Conservation (phyloP, 352 stramenopile species). For the Pythium monospermum region DNA sequence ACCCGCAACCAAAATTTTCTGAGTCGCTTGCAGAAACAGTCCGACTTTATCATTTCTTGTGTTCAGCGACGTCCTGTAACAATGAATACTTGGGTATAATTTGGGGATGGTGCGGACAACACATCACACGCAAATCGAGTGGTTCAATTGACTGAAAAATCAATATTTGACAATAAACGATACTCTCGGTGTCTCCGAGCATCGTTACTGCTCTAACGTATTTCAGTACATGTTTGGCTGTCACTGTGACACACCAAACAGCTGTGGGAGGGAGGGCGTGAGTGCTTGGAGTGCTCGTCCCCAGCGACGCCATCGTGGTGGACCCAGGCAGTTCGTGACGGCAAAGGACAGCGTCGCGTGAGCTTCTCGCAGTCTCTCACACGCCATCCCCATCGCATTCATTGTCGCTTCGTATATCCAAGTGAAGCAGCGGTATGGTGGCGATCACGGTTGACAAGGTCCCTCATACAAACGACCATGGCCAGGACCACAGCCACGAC, state of each 20-base stretch:
- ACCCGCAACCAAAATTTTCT: no score
- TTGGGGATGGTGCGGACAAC: no score
- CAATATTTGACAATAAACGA: background rate
- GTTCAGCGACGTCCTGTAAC: no score
- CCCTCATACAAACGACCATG: conserved; percentile 2
- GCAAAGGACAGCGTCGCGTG: background rate
- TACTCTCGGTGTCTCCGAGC: background rate
- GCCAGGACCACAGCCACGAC: conserved; percentile 4
- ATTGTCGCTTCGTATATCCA: background rate
- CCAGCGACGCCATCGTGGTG: background rate
- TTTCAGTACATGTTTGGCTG: background rate
- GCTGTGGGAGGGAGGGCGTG: no score
- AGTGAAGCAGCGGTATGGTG: background rate
- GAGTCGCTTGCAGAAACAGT: no score
- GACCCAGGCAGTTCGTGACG: background rate
- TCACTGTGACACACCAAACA: background rate
- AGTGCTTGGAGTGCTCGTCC: background rate
- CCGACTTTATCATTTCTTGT: no score
- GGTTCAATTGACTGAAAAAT: no score
- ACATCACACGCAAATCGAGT: no score
- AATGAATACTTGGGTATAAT: no score
- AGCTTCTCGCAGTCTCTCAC: conserved; percentile 1
- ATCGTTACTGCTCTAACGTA: background rate
- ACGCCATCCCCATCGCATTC: background rate
- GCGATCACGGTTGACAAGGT: conserved; percentile 12